These are phyloP conservation scores for Marasmius oreades DNA, from an alignment of 1,284 basidiomycete genomes.

Conservation along the genomic window DNA sequence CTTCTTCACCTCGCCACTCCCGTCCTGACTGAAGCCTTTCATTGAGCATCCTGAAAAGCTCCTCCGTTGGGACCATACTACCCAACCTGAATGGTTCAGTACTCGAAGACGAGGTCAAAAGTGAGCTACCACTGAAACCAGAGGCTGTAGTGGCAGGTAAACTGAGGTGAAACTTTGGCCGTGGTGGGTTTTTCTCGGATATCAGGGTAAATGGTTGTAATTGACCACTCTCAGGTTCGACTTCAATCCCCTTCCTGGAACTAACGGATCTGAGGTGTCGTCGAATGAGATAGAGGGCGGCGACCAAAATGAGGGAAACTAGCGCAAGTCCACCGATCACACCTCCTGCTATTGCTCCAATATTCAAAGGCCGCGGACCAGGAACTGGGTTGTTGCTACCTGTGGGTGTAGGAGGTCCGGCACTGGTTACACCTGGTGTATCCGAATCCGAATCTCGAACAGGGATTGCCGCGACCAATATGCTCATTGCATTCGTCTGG, in stretches of 20 bases:
- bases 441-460: not conserved
- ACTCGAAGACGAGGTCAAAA: not conserved
- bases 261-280: not conserved
- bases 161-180: too few species aligned
- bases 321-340: slow-evolving; percentile 5
- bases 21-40: slow-evolving; percentile 7
- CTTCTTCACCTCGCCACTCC: not conserved
- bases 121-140: not conserved
- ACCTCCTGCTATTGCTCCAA: not conserved
- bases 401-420: not conserved
- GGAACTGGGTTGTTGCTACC: not conserved
- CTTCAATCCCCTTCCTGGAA: not conserved
- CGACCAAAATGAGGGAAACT: not conserved
- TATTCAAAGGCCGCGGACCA: not conserved
- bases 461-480: slow-evolving; percentile 9
- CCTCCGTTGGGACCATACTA: slow-evolving; percentile 1
- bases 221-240: not conserved
- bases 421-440: not conserved
- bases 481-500: slow-evolving; percentile 10
- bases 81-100: not conserved
- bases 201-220: not conserved
- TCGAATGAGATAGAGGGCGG: not conserved
- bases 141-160: not conserved
- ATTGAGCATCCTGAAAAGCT: slow-evolving; percentile 7
- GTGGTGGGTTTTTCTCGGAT: too few species aligned